Conservation (phyloP, 768 basidiomycete genomes). For the Russula olivacea region DNA sequence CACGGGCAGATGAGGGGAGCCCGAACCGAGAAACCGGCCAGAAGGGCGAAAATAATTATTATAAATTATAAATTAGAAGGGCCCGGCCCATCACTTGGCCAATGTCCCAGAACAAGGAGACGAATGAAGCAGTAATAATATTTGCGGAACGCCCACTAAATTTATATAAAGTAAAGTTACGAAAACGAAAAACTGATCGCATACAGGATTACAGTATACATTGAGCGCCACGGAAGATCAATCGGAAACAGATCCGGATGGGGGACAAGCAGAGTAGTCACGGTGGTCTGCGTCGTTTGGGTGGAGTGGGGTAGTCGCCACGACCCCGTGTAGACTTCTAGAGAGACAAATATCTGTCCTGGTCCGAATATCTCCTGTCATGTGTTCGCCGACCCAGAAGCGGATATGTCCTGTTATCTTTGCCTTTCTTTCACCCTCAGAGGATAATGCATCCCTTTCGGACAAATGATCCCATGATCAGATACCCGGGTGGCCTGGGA, state of each 20-base stretch:
- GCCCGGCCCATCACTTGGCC: background rate
- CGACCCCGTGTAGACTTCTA: background rate
- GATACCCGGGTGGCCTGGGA: constrained; percentile 5
- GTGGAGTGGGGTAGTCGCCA: constrained; percentile 4
- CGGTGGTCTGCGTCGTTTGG: constrained; percentile 1
- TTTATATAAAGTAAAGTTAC: background rate
- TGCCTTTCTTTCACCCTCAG: background rate
- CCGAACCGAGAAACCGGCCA: constrained; percentile 19
- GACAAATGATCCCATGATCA: constrained; percentile 5
- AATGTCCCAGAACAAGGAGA: background rate
- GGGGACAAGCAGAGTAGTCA: constrained; percentile 4
- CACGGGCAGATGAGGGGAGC: constrained; percentile 20
- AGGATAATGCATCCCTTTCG: background rate
- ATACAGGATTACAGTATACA: background rate
- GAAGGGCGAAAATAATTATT: constrained; percentile 9
- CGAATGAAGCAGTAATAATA: constrained; percentile 7
- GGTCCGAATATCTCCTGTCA: constrained; percentile 9
- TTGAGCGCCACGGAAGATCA: constrained; percentile 12
- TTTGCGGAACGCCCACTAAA: background rate
- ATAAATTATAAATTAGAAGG: background rate
- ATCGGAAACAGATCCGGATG: constrained; percentile 14
- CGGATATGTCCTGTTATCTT: constrained; percentile 19
- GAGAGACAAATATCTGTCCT: constrained; percentile 2
- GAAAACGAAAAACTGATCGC: constrained; percentile 8
- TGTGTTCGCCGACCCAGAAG: constrained; percentile 18